These are phyloP conservation scores for Xylaria scruposa DNA, from an alignment of 495 filamentous ascomycete genomes.

Conservation along the genomic window DNA sequence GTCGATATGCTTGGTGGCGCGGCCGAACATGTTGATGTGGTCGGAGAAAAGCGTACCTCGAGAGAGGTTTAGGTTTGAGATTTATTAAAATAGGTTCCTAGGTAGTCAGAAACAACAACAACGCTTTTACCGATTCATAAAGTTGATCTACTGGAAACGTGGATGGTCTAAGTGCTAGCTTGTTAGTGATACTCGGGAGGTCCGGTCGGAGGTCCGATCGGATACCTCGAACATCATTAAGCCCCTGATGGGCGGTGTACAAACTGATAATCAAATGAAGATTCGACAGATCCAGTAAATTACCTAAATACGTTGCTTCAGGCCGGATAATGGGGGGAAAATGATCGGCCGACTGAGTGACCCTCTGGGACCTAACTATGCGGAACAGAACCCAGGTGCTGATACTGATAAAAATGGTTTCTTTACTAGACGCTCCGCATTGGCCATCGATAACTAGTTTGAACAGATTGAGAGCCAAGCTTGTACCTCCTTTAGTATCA, in stretches of 20 bases:
- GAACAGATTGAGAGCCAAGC: background rate
- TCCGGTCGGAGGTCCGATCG: background rate
- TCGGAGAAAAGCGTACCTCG: conserved; percentile 22
- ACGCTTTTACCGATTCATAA: background rate
- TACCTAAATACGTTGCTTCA: background rate
- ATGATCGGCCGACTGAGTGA: background rate
- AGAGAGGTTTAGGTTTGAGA: conserved; percentile 13
- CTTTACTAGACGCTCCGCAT: background rate
- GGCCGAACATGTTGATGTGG: conserved; percentile 32
- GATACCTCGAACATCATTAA: background rate
- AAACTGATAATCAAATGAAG: background rate
- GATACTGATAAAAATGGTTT: background rate
- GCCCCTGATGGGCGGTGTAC: background rate
- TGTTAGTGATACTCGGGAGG: background rate
- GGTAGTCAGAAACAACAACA: background rate
- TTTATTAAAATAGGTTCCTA: background rate
- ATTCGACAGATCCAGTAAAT: too few species aligned
- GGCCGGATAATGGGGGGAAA: background rate
- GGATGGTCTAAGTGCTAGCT: background rate
- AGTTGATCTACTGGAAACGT: background rate
- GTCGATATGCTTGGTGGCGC: conserved; percentile 17
- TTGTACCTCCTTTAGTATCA: background rate
- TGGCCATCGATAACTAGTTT: background rate
- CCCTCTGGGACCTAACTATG: background rate
- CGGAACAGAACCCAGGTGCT: background rate